These are phyloP conservation scores for Paramecium sonneborni DNA, from an alignment of 73 alveolate species.

Conservation along the genomic window DNA sequence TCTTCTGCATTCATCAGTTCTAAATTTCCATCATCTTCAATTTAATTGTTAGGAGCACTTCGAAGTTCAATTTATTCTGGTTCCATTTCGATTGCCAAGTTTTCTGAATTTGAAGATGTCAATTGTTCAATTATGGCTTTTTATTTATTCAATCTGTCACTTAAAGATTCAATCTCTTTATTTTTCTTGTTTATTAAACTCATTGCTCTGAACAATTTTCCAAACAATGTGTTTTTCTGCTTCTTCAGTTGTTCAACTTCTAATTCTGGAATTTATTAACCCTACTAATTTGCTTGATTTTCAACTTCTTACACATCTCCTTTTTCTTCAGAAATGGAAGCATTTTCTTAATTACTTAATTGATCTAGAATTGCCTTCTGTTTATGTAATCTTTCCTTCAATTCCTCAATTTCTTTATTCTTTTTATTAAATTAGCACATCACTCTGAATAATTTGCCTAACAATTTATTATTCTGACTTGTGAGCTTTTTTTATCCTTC, in stretches of 20 bases:
- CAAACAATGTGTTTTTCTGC: not conserved
- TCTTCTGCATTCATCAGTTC: not conserved
- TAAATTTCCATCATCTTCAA: not conserved
- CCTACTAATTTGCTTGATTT: not conserved
- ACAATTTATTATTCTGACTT: not conserved
- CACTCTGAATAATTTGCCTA: not conserved
- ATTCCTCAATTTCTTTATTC: not conserved
- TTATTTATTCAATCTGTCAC: not conserved
- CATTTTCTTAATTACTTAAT: not conserved
- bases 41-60: not conserved
- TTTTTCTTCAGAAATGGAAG: not conserved
- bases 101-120: not conserved
- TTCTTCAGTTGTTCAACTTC: not conserved
- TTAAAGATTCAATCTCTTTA: not conserved
- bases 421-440: not conserved
- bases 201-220: constrained; percentile 13
- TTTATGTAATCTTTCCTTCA: not conserved
- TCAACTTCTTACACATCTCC: not conserved
- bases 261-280: not conserved
- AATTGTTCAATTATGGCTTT: not conserved
- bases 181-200: not conserved
- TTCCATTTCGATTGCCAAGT: not conserved
- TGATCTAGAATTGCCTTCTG: not conserved
- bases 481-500: not conserved
- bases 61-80: not conserved